phyloP scores from a whole-genome alignment of 2,329 filamentous ascomycete species.

The Stylonectria norvegica region DNA sequence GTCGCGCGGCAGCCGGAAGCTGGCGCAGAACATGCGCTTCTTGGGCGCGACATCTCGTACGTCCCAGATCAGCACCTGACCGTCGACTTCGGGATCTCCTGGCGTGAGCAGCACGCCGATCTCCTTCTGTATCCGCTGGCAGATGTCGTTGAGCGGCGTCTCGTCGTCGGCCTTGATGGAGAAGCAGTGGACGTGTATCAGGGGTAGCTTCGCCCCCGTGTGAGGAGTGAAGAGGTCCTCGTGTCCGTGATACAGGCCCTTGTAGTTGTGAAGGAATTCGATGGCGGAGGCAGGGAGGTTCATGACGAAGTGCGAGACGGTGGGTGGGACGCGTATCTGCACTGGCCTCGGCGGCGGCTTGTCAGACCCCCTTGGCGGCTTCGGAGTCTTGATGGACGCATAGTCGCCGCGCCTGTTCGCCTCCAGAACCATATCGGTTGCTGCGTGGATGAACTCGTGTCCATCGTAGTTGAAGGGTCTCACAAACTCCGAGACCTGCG shows the following conservation, averaged over 20 bases:
- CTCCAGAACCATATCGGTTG: constrained; percentile 58
- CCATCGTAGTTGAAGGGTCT: constrained; percentile 80
- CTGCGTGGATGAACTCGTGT: constrained; percentile 70
- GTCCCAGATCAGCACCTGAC: constrained; percentile 57
- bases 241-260: constrained; percentile 73
- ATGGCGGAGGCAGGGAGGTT: constrained; percentile 91
- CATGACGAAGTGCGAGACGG: constrained; percentile 95
- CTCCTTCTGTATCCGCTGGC: constrained; percentile 38
- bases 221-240: constrained; percentile 63
- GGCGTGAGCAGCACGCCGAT: constrained; percentile 40
- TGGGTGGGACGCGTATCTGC: constrained; percentile 59
- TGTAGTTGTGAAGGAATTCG: constrained; percentile 66
- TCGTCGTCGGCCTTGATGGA: constrained; percentile 77
- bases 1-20: constrained; percentile 76
- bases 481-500: constrained; percentile 64
- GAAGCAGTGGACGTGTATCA: constrained; percentile 95
- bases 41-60: constrained; percentile 88
- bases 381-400: constrained; percentile 47
- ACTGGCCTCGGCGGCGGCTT: constrained; percentile 35
- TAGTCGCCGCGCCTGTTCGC: constrained; percentile 51
- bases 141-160: constrained; percentile 52
- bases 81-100: constrained; percentile 45
- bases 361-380: constrained; percentile 37
- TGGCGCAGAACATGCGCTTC: constrained; percentile 96
- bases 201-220: constrained; percentile 62